Base-by-base conservation (phyloP, 331 rosid species). In the Ulmus americana region DNA sequence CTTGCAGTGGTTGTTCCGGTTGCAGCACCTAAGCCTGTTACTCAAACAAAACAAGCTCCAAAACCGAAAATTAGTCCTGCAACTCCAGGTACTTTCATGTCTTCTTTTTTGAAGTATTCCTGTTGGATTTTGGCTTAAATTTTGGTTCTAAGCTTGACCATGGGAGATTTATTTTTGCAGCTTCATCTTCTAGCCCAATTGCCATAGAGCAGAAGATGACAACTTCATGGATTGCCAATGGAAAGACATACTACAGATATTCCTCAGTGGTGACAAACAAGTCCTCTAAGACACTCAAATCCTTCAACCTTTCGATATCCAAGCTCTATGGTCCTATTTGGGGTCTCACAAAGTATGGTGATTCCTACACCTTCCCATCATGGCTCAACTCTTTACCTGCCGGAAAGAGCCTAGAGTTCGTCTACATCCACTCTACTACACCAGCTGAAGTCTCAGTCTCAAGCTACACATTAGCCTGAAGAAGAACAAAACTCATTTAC, bases 281-380 rank as follows among this genome's bases (percentile, higher is more conserved):
- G 75, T 89, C 98, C 10, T 55, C 78, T 58, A 83, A 85, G 84
- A 81, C 72, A 45, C 72, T 94, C 39, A 82, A 73, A 39, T 61
- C 79, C 79, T 58, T 94, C 53, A 80, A 76, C 39, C 88, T 94
- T 59, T 80, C 86, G 11, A 73, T 94, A 11, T 75, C 85, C 47
- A 84, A 87, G 67, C 89, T 94, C 13, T 89, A 83, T 11, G 98
- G 98, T 61, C 97, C 98, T 67, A 48, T 89, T 38, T 94, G 98
- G 98, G 98, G 98, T 7, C 80, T 94, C 69, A 75, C 84, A 15
- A 87, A 85, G 73, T 69, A 79, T 0, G 88, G 86, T 0, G 80
- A 89, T 61, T 77, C 84, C 7, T 94, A 87, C 72, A 81, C 80
- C 42, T 89, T 87, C 74, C 98, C 98, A 40, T 65, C 88, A 48